Base-by-base conservation (phyloP, 148 eudicot genomes). In the Arbutus unedo region DNA sequence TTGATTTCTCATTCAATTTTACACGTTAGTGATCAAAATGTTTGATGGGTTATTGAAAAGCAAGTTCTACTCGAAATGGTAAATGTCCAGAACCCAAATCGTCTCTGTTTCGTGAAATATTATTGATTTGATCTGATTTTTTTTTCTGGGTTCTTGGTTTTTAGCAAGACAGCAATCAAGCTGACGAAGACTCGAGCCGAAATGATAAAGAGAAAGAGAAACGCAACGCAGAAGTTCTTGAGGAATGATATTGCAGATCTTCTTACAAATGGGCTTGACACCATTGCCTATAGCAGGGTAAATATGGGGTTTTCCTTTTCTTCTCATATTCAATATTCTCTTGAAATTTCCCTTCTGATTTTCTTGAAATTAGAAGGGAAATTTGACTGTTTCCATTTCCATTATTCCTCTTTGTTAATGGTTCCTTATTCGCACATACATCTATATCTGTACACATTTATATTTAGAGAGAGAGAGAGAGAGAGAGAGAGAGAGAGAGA, bases 241-340 rank as follows among this genome's bases (percentile, higher is more conserved):
- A 94, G 87, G 86, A 92, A 91, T 70, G 99, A 97, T 76, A 87
- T 97, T 56, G 89, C 90, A 13, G 95, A 92, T 72, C 98, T 97
- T 79, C 86, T 97, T 31, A 89, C 82, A 56, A 82, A 56, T 84
- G 90, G 89, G 60, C 87, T 87, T 56, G 94, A 94, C 80, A 81
- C 38, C 79, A 89, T 90, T 83, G 99, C 98, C 10, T 96, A 93
- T 90, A 91, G 92, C 84, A 91, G 98, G 93, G 99, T 96, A 89
- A 62, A 31, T 41, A 41, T 21, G 50, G 38, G 11, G 3, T 50
- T 70, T 51, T 62, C 25, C 21, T 68, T 4, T 43, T 9, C 18
- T 23, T 67, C 48, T 59, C 47, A 41, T 79, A 21, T 62, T 25
- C 43, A 18, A 54, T 47, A 68, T 38, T 72, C 78, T 62, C 9